A percentile compares a stretch with the other conserved stretches of the same genome.
Evolutionary conservation across 768 basidiomycete species (phyloP).

Genomic region (Suillus bovinus): DNA sequence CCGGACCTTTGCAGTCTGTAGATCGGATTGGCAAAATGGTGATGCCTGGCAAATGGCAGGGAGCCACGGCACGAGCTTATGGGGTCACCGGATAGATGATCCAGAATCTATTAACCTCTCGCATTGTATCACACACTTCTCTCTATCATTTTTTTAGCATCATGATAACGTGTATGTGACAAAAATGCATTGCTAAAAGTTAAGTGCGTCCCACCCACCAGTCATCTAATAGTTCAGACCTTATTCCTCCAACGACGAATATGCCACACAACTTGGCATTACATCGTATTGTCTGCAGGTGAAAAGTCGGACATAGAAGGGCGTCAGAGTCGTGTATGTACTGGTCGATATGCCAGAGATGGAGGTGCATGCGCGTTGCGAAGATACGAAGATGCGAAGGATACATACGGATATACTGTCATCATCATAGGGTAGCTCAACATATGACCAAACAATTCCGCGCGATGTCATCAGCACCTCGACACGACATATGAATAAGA

Average conservation of each 20-base stretch:
- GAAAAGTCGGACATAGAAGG: not conserved
- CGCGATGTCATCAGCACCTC: too few relatives aligned
- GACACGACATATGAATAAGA: too few relatives aligned
- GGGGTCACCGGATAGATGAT: too few relatives aligned
- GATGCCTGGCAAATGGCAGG: not conserved
- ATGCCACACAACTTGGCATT: not conserved
- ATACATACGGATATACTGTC: too few relatives aligned
- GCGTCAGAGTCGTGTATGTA: not conserved
- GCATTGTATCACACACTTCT: too few relatives aligned
- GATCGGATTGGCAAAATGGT: not conserved
- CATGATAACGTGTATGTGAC: too few relatives aligned
- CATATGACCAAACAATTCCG: too few relatives aligned
- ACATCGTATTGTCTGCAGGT: not conserved
- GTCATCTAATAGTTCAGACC: not conserved
- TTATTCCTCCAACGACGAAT: not conserved
- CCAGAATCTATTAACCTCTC: too few relatives aligned
- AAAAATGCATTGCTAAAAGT: too few relatives aligned
- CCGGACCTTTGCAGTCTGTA: not conserved
- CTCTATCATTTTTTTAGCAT: not conserved
- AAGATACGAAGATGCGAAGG: not conserved
- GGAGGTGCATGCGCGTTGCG: not conserved
- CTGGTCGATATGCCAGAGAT: not conserved
- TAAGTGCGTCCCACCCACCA: not conserved
- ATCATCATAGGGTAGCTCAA: too few relatives aligned
- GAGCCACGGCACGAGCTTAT: not conserved